phyloP scores from a whole-genome alignment of 2,329 filamentous ascomycete species.

The Arachnopeziza araneosa region DNA sequence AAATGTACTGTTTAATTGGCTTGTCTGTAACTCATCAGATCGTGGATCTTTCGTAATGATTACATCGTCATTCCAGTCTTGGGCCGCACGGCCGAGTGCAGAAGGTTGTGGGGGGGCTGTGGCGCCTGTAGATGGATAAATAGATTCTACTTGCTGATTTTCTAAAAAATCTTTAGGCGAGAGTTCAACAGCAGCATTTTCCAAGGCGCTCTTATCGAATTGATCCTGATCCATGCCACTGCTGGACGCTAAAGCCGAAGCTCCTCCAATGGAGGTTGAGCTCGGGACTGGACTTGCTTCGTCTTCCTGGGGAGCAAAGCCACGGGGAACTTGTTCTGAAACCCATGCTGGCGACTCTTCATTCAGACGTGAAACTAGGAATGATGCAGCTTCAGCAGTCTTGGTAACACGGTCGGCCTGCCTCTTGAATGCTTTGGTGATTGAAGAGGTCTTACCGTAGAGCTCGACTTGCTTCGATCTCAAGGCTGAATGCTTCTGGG shows the following conservation, averaged over 20 bases:
- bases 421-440: slow-evolving; percentile 55
- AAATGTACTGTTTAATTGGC: not conserved
- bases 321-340: not conserved
- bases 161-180: not conserved
- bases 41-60: not conserved
- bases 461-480: slow-evolving; percentile 54
- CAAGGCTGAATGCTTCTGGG: slow-evolving; percentile 55
- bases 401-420: slow-evolving; percentile 57
- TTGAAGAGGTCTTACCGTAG: slow-evolving; percentile 57
- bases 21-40: not conserved
- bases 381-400: slow-evolving; percentile 54
- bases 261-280: not conserved
- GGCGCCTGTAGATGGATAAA: too few relatives aligned
- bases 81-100: not conserved
- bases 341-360: slow-evolving; percentile 35
- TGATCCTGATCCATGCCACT: slow-evolving; percentile 31
- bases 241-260: slow-evolving; percentile 24
- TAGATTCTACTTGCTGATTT: too few relatives aligned
- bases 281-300: not conserved
- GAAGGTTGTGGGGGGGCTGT: not conserved
- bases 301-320: not conserved
- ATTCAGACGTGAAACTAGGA: slow-evolving; percentile 52
- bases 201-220: slow-evolving; percentile 36
- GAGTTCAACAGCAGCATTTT: slow-evolving; percentile 11
- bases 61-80: not conserved